Evolutionary conservation across 176 grass and related monocot species (phyloP).

Genomic region (Pontederia crassipes): DNA sequence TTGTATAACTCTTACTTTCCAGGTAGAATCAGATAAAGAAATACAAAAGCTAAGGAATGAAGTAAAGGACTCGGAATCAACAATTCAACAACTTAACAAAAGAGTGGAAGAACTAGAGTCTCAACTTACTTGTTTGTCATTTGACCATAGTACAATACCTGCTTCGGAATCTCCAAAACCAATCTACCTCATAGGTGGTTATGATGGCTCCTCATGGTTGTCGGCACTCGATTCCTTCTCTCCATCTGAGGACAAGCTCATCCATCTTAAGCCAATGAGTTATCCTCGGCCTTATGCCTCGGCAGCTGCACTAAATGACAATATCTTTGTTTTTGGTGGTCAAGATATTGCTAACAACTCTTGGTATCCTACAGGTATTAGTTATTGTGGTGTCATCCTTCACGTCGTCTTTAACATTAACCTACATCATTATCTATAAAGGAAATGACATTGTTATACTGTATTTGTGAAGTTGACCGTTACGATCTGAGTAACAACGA

Average conservation of each 20-base stretch:
- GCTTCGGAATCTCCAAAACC: background rate
- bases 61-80: constrained; percentile 39
- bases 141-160: constrained; percentile 17
- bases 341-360: constrained; percentile 31
- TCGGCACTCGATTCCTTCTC: constrained; percentile 54
- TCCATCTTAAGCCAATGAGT: constrained; percentile 50
- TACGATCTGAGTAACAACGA: constrained; percentile 36
- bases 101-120: constrained; percentile 43
- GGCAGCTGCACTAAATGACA: constrained; percentile 42
- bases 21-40: constrained; percentile 71
- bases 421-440: constrained; percentile 6
- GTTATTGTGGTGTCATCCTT: constrained; percentile 21
- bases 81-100: constrained; percentile 36
- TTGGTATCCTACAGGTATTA: constrained; percentile 28
- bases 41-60: constrained; percentile 35
- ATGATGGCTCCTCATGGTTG: constrained; percentile 42
- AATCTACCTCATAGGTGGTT: constrained; percentile 67
- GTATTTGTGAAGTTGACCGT: constrained; percentile 47
- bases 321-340: constrained; percentile 60
- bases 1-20: constrained; percentile 13
- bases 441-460: background rate
- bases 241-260: constrained; percentile 41
- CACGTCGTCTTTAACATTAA: constrained; percentile 13
- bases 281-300: constrained; percentile 43
- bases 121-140: constrained; percentile 25